Percentiles rank a stretch among this genome's conserved stretches.
phyloP scores from a whole-genome alignment of 2,329 filamentous ascomycete species.

The Fusarium concolor region DNA sequence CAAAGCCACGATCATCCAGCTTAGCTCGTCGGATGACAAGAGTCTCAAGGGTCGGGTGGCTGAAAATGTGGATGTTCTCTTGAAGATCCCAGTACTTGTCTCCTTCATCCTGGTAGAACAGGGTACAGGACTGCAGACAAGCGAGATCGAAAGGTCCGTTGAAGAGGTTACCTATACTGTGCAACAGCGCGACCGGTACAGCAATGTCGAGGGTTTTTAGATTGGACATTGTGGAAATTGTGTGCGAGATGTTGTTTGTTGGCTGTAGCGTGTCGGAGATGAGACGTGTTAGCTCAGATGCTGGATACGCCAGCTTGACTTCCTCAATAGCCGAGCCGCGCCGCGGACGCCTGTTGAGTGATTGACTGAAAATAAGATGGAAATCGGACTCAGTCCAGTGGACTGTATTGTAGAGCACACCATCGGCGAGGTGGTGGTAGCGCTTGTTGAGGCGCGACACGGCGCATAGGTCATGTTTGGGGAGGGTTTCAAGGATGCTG shows the following conservation, averaged over 20 bases:
- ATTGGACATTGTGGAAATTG: constrained; percentile 63
- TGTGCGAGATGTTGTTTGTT: constrained; percentile 58
- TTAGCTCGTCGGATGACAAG: constrained; percentile 59
- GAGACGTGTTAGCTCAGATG: constrained; percentile 56
- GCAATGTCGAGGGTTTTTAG: constrained; percentile 59
- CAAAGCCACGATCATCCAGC: constrained; percentile 60
- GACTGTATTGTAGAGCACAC: constrained; percentile 60
- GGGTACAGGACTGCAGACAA: constrained; percentile 58
- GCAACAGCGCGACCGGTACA: constrained; percentile 57
- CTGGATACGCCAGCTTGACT: constrained; percentile 59
- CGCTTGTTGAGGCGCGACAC: constrained; percentile 57
- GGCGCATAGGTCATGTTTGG: constrained; percentile 56
- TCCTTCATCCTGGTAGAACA: constrained; percentile 60
- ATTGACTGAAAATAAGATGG: constrained; percentile 62
- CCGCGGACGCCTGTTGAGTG: constrained; percentile 58
- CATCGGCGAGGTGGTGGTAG: constrained; percentile 59
- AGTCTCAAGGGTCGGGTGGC: constrained; percentile 61
- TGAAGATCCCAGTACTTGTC: constrained; percentile 62
- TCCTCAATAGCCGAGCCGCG: constrained; percentile 61
- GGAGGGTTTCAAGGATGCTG: constrained; percentile 54
- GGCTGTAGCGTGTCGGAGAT: constrained; percentile 53
- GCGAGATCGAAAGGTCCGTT: constrained; percentile 64
- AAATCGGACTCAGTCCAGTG: constrained; percentile 60
- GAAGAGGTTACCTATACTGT: constrained; percentile 62
- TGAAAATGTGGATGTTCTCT: constrained; percentile 64